Evolutionary conservation across 2,329 filamentous ascomycete genomes (phyloP), one percentile per base, ranked within the genome.

Genomic region (Diaporthe citri): DNA sequence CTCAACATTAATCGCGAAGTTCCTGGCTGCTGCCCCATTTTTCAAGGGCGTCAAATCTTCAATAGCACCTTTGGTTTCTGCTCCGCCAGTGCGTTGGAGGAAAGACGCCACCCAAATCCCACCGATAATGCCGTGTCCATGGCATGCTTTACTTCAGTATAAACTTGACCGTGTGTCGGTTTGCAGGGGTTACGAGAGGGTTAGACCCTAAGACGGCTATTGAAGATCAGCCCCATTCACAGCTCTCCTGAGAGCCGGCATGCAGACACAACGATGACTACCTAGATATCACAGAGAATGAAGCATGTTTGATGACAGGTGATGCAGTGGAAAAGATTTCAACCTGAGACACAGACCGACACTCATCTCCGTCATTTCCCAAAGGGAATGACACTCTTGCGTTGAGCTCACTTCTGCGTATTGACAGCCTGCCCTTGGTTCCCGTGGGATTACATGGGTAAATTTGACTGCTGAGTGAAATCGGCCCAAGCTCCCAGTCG

Each of bases 271-370:
- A 20, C 17, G 4, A n/a, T 51, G 46, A 22, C 46, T 25, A 52
- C 22, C 48, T 25, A 52, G 22, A 52, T 5, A 25, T 13, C 2
- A 2, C 46, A 1, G 20, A n/a, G 1, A n/a, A 51, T n/a, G 10
- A 55, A 55, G 51, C n/a, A 28, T 28, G 3, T 28, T 25, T 28
- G 51, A 28, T 55, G 13, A 28, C 15, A 2, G 25, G 15, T 20
- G 28, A 31, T 12, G 0, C 8, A n/a, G 8, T 22, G 20, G 20
- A n/a, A n/a, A 1, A 0, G 0, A 1, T 13, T 36, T n/a, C 10
- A 0, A n/a, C 10, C 17, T 8, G 56, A 5, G 4, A 17, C 20
- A 15, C 20, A 22, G 13, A 25, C 10, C 12, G 17, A n/a, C 34
- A n/a, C 34, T 25, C 55, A 7, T 55, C 52, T 20, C 51, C n/a